phyloP scores from a whole-genome alignment of 169 alveolate genomes.

The Babesia ovata region DNA sequence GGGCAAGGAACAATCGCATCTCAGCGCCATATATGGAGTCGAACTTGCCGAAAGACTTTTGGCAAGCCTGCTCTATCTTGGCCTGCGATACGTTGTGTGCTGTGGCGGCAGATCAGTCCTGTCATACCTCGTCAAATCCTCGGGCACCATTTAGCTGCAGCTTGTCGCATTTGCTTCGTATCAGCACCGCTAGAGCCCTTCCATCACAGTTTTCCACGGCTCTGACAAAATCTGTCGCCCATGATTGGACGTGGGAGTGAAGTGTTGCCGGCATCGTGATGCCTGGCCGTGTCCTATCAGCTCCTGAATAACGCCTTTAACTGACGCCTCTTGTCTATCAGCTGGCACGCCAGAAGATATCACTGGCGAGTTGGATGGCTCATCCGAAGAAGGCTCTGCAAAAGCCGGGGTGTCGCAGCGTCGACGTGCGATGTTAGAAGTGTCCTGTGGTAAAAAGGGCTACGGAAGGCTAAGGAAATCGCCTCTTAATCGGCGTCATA shows the following conservation, averaged over 20 bases:
- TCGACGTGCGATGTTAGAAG: too few relatives aligned
- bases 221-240: constrained; percentile 37
- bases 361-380: too few relatives aligned
- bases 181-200: constrained; percentile 31
- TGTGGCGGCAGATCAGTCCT: not conserved
- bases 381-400: too few relatives aligned
- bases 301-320: too few relatives aligned
- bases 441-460: too few relatives aligned
- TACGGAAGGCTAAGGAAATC: too few relatives aligned
- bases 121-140: constrained; percentile 44
- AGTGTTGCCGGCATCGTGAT: constrained; percentile 9
- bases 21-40: constrained; percentile 39
- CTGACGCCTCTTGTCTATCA: too few relatives aligned
- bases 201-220: constrained; percentile 57
- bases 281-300: too few relatives aligned
- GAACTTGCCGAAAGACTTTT: constrained; percentile 19
- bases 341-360: too few relatives aligned
- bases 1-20: constrained; percentile 41
- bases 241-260: not conserved
- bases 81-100: constrained; percentile 10
- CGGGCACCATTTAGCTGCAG: constrained; percentile 15
- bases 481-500: too few relatives aligned
- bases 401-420: too few relatives aligned
- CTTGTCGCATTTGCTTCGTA: constrained; percentile 43
- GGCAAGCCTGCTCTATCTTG: constrained; percentile 11